Base-by-base conservation (phyloP, 2,329 filamentous ascomycete species). In the Zasmidium citrigriseum region DNA sequence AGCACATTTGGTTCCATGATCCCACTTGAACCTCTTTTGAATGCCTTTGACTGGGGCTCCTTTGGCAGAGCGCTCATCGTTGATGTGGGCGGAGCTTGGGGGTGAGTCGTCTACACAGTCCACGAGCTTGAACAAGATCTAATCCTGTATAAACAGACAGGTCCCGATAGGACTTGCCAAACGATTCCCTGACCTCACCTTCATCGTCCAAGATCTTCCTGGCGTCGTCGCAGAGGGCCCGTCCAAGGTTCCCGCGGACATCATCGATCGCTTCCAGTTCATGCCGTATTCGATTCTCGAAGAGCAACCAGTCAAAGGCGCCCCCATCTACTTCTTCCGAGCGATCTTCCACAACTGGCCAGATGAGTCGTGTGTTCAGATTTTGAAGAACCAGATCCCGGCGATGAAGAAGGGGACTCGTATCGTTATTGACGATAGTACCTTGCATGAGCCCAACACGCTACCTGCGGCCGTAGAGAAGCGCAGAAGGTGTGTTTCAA, bases 151-250 rank as follows among this genome's bases (percentile, higher is more conserved):
- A 16, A 41, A 41, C 34, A 41, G 34, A 9, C 34, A 11, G 34
- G 34, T 41, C 34, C 18, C 34, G 34, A 70, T 78, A 24, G 71
- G 74, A 3, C 68, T 81, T 4, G 78, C 78, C 7, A 68, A 73
- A 21, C 67, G 74, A 34, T 78, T 75, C 65, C 75, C 78, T 2
- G 68, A 77, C 29, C 72, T 82, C 46, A 71, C 62, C 25, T 72
- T 80, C 57, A 71, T 73, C 12, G 77, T 82, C 1, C 76, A 83
- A 60, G 80, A 83, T 61, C 71, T 81, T 16, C 62, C 64, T 11
- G 64, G 64, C 50, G 27, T 24, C 25, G 34, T 52, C 29, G 47
- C 25, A n/a, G 10, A 47, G 18, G 23, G 46, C 18, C 21, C 47
- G 7, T 58, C 61, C 10, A 57, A 63, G 23, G 59, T 59, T 20